Conservation (phyloP, 345 rosid species). For the Conringia planisiliqua region DNA sequence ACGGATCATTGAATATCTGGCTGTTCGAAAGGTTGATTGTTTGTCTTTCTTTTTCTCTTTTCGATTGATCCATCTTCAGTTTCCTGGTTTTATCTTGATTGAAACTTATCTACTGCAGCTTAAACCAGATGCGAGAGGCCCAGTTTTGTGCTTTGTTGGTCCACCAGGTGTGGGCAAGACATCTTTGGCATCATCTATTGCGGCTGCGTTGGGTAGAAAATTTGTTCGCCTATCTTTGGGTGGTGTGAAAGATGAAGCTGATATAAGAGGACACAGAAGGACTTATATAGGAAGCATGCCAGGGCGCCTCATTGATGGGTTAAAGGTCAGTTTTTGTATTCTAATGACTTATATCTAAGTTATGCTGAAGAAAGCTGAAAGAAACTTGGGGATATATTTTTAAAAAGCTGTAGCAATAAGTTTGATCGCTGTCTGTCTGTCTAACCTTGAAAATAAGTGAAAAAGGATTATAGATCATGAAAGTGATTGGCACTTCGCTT, state of each 20-base stretch:
- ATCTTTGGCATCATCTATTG: slow-evolving; percentile 93
- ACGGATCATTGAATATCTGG: slow-evolving; percentile 94
- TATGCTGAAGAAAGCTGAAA: neutral
- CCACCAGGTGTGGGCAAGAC: slow-evolving; percentile 99
- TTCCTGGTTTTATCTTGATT: slow-evolving; percentile 19
- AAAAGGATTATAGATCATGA: neutral
- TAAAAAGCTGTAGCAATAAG: neutral
- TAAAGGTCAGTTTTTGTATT: slow-evolving; percentile 56
- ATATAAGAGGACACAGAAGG: slow-evolving; percentile 97
- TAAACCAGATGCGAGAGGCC: slow-evolving; percentile 99
- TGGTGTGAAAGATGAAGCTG: slow-evolving; percentile 99
- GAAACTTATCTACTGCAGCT: slow-evolving; percentile 51
- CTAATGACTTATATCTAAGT: neutral
- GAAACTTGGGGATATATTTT: neutral
- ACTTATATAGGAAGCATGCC: slow-evolving; percentile 99
- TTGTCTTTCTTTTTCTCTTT: slow-evolving; percentile 1
- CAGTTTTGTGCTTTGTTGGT: slow-evolving; percentile 96
- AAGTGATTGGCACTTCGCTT: neutral
- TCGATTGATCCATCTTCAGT: neutral
- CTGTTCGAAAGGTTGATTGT: slow-evolving; percentile 90
- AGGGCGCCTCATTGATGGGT: slow-evolving; percentile 95
- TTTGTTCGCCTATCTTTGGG: slow-evolving; percentile 94
- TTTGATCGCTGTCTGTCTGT: neutral
- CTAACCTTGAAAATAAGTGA: neutral
- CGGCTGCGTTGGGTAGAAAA: slow-evolving; percentile 92